phyloP scores from a whole-genome alignment of 2,329 filamentous ascomycete species.

The Claviceps citrina region DNA sequence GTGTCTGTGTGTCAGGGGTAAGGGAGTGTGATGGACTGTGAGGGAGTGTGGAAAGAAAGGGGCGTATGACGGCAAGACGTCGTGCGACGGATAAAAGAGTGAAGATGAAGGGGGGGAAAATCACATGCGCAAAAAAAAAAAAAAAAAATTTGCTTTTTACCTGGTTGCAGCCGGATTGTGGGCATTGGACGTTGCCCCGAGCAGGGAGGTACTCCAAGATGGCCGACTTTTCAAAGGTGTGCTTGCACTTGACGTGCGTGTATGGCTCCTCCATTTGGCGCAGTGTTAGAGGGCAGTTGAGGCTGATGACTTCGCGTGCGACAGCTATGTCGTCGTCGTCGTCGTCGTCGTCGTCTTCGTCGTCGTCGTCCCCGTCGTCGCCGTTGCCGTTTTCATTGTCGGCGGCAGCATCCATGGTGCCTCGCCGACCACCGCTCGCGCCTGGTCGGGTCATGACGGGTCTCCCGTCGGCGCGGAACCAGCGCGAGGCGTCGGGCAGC shows the following conservation, averaged over 20 bases:
- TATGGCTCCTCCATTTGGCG: conserved; percentile 49
- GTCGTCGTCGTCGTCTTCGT: conserved; percentile 27
- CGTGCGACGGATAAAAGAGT: neutral
- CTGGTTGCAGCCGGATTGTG: conserved; percentile 47
- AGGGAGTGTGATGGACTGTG: too few species aligned
- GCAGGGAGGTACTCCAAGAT: conserved; percentile 41
- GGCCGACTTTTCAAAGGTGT: conserved; percentile 53
- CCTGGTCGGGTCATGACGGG: conserved; percentile 21
- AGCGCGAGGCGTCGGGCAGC: conserved; percentile 36
- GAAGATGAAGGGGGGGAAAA: too few species aligned
- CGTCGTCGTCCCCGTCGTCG: neutral
- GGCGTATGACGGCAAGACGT: neutral
- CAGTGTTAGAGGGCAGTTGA: conserved; percentile 56
- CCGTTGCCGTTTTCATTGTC: neutral
- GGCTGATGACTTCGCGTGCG: conserved; percentile 44
- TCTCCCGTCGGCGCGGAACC: conserved; percentile 34
- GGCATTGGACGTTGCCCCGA: conserved; percentile 37
- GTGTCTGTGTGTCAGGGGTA: neutral
- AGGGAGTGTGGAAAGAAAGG: too few species aligned
- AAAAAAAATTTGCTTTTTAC: conserved; percentile 22
- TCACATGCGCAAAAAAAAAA: neutral
- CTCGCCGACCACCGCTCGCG: neutral
- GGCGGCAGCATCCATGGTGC: neutral
- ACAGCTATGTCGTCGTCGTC: conserved; percentile 56
- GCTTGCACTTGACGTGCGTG: conserved; percentile 51